Percentiles rank a stretch among this genome's conserved stretches.
Conservation (phyloP, 2,329 filamentous ascomycete genomes). For the Botryotinia globosa region DNA sequence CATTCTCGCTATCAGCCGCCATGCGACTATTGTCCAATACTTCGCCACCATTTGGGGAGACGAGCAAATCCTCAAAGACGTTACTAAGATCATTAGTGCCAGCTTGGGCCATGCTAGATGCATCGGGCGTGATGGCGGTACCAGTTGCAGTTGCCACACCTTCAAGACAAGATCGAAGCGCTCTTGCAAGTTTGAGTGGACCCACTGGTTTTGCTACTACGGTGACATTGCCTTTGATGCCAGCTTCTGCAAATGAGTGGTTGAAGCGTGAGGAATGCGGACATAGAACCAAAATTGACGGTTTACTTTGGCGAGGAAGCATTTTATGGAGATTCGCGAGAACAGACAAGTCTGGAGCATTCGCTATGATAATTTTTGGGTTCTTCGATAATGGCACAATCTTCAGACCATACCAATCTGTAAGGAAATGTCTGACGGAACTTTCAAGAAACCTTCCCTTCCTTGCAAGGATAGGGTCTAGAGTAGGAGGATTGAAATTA, state of each 20-base stretch:
- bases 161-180: conserved; percentile 33
- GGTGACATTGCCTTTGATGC: conserved; percentile 30
- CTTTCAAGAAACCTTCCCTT: conserved; percentile 29
- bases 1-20: conserved; percentile 37
- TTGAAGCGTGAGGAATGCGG: conserved; percentile 34
- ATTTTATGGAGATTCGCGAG: conserved; percentile 26
- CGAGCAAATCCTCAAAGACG: conserved; percentile 34
- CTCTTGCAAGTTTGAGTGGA: conserved; percentile 37
- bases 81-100: conserved; percentile 32
- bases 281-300: conserved; percentile 34
- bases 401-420: conserved; percentile 36
- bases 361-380: conserved; percentile 33
- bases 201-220: conserved; percentile 38
- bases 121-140: conserved; percentile 23
- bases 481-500: conserved; percentile 32
- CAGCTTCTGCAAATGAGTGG: conserved; percentile 22
- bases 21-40: conserved; percentile 37
- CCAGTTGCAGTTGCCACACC: conserved; percentile 18
- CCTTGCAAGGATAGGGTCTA: conserved; percentile 30
- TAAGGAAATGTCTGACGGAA: conserved; percentile 34
- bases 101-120: conserved; percentile 13
- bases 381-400: conserved; percentile 33
- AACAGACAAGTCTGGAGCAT: conserved; percentile 28
- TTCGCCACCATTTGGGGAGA: conserved; percentile 31
- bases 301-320: conserved; percentile 21